These are phyloP conservation scores for Xylariaceae sp. DNA, from an alignment of 2,329 filamentous ascomycete genomes.

Conservation along the genomic window DNA sequence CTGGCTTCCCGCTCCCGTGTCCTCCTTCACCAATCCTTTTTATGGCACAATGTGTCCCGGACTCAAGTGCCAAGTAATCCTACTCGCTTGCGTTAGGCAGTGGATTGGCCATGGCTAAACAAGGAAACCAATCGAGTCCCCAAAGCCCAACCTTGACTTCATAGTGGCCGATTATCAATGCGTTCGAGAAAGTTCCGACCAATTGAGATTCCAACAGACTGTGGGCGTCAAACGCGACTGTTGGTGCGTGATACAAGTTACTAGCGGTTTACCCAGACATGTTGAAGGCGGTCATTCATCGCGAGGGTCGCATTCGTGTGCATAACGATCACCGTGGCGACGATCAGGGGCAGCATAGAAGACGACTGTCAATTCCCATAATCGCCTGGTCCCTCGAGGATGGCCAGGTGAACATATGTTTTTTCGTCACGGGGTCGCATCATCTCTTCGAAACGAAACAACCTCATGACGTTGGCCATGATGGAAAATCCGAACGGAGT, in stretches of 20 bases:
- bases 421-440: neutral
- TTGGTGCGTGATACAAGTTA: neutral
- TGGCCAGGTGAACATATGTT: neutral
- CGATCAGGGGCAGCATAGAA: neutral
- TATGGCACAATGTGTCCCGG: neutral
- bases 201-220: neutral
- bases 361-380: neutral
- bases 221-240: neutral
- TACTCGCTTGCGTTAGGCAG: too few species aligned
- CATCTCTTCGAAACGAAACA: neutral
- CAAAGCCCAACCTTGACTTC: neutral
- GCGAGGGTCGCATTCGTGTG: too few species aligned
- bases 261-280: neutral
- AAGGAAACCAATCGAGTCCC: too few species aligned
- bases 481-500: neutral
- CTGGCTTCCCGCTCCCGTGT: neutral
- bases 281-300: neutral
- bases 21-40: neutral
- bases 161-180: neutral
- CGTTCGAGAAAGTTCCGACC: neutral
- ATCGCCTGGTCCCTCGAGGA: neutral
- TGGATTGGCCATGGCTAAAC: too few species aligned
- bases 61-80: too few species aligned
- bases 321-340: neutral
- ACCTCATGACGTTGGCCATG: neutral